Percentiles rank a stretch among this genome's conserved stretches.
Conservation (phyloP, 768 basidiomycete genomes). For the Calvatia gigantea region DNA sequence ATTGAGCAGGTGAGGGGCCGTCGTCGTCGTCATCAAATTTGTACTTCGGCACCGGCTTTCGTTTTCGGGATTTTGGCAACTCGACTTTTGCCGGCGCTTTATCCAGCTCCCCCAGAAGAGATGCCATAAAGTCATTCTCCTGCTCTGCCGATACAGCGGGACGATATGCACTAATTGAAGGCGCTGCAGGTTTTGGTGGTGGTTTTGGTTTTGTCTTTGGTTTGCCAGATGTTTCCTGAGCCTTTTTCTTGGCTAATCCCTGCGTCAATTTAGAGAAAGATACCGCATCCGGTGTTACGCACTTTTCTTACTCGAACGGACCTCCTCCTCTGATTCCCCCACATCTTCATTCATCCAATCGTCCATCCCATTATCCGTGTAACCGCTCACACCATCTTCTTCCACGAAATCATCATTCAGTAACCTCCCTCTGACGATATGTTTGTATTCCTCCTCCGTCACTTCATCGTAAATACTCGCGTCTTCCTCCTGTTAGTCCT, state of each 20-base stretch:
- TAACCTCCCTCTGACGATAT: slow-evolving; percentile 79
- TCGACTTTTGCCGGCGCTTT: slow-evolving; percentile 34
- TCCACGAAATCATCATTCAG: slow-evolving; percentile 92
- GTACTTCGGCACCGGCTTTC: slow-evolving; percentile 56
- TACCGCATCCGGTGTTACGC: slow-evolving; percentile 35
- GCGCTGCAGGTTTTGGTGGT: slow-evolving; percentile 47
- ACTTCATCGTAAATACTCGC: slow-evolving; percentile 84
- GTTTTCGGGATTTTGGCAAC: slow-evolving; percentile 48
- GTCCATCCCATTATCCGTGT: slow-evolving; percentile 96
- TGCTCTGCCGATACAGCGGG: slow-evolving; percentile 71
- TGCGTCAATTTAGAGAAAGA: background rate
- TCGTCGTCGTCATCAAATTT: slow-evolving; percentile 31
- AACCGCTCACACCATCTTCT: slow-evolving; percentile 89
- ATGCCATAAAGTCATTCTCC: slow-evolving; percentile 88
- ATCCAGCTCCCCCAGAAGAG: slow-evolving; percentile 73
- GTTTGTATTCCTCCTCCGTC: slow-evolving; percentile 82
- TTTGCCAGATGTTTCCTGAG: slow-evolving; percentile 31
- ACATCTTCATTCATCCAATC: slow-evolving; percentile 71
- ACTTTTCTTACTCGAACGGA: slow-evolving; percentile 43
- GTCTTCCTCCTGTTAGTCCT: slow-evolving; percentile 51
- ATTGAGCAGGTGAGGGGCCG: slow-evolving; percentile 32
- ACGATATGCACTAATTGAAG: slow-evolving; percentile 78
- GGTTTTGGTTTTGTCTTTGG: slow-evolving; percentile 45
- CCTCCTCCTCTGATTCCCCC: slow-evolving; percentile 45
- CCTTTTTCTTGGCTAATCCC: slow-evolving; percentile 35